Evolutionary conservation across 345 rosid genomes (phyloP).

Genomic region (Brassica cretica): DNA sequence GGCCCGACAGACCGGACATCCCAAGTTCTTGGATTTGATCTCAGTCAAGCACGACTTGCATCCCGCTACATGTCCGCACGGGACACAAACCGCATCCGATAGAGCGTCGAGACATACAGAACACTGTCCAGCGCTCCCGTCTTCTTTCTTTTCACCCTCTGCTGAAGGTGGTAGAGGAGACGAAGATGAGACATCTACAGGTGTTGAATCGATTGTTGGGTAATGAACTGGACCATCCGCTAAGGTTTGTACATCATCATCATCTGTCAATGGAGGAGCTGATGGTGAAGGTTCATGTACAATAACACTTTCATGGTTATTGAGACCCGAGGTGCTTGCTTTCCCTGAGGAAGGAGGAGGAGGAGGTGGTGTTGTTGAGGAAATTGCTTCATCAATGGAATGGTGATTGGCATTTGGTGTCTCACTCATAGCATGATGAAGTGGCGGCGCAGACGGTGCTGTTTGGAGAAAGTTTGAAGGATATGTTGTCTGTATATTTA

Average conservation of each 20-base stretch:
- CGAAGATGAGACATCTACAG: constrained; percentile 47
- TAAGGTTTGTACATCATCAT: constrained; percentile 33
- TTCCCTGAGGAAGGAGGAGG: constrained; percentile 44
- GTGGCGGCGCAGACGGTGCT: constrained; percentile 70
- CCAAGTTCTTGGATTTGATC: constrained; percentile 79
- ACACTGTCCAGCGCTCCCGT: constrained; percentile 55
- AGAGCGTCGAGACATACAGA: constrained; percentile 91
- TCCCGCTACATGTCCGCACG: constrained; percentile 97
- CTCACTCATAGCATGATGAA: constrained; percentile 57
- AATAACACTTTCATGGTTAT: constrained; percentile 35
- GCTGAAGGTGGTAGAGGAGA: constrained; percentile 30
- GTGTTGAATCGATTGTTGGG: constrained; percentile 70
- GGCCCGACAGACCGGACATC: constrained; percentile 93
- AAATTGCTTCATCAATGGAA: constrained; percentile 42
- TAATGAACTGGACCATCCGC: constrained; percentile 74
- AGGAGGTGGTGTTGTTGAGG: constrained; percentile 44
- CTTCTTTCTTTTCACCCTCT: constrained; percentile 48
- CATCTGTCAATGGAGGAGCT: constrained; percentile 57
- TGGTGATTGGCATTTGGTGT: constrained; percentile 40
- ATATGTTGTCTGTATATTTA: constrained; percentile 54
- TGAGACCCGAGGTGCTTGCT: constrained; percentile 34
- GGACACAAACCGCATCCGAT: constrained; percentile 85
- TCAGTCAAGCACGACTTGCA: constrained; percentile 90
- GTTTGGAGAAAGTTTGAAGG: constrained; percentile 68
- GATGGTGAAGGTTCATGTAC: constrained; percentile 51